These are phyloP conservation scores for Hypoxylon perforatum DNA, from an alignment of 495 filamentous ascomycete genomes.

Conservation along the genomic window DNA sequence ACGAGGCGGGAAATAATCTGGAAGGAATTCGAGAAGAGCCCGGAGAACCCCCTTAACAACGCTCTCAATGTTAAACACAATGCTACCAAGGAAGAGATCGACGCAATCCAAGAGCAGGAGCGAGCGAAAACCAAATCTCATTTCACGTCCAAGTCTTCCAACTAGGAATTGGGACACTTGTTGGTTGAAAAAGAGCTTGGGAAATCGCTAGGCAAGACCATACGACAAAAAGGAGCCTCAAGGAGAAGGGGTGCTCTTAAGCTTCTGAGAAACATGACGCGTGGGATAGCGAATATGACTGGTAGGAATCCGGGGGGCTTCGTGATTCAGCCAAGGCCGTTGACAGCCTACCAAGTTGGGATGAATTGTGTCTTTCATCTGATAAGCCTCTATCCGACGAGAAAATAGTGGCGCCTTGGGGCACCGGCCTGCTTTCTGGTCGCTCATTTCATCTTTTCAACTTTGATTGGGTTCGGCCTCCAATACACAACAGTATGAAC, in stretches of 20 bases:
- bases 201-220: too few species aligned
- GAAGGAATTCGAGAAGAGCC: constrained; percentile 92
- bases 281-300: neutral
- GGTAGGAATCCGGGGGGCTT: neutral
- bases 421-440: neutral
- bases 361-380: neutral
- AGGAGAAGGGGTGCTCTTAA: neutral
- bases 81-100: constrained; percentile 81
- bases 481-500: neutral
- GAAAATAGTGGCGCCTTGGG: too few species aligned
- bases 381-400: neutral
- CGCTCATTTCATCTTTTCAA: neutral
- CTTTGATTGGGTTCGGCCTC: neutral
- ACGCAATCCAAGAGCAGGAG: constrained; percentile 72
- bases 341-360: neutral
- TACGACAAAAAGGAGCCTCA: neutral
- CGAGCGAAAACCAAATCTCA: constrained; percentile 74
- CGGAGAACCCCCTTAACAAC: constrained; percentile 95
- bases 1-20: constrained; percentile 81
- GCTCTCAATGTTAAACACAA: constrained; percentile 72
- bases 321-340: neutral
- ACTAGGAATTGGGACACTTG: constrained; percentile 12
- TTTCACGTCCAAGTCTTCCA: constrained; percentile 10
- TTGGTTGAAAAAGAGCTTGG: constrained; percentile 15
- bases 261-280: neutral